These are phyloP conservation scores for Dactylis glomerata DNA, from an alignment of 176 grass and related monocot genomes.

Conservation along the genomic window DNA sequence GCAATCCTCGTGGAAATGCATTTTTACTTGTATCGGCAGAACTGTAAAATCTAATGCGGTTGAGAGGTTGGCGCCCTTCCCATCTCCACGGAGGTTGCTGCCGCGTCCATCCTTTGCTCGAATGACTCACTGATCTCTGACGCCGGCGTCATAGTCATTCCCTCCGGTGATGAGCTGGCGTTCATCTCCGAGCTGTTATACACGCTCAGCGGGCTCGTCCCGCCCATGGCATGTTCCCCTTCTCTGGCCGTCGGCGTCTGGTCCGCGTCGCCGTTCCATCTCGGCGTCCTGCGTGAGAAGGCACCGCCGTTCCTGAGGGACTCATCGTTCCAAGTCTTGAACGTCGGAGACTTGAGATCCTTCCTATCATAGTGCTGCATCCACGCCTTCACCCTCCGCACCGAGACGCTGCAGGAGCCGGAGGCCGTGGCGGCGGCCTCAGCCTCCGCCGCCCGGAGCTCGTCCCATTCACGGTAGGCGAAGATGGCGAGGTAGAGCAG, in stretches of 20 bases:
- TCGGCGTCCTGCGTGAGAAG: background rate
- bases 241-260: background rate
- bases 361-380: constrained; percentile 38
- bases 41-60: background rate
- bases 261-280: background rate
- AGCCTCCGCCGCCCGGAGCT: constrained; percentile 14
- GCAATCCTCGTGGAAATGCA: too few relatives aligned
- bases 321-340: constrained; percentile 21
- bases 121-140: constrained; percentile 2
- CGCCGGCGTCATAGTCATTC: background rate
- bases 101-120: constrained; percentile 22
- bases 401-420: background rate
- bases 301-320: background rate
- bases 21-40: too few relatives aligned
- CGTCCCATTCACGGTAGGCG: constrained; percentile 44
- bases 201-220: constrained; percentile 27
- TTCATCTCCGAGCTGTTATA: constrained; percentile 11
- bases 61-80: background rate
- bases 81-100: constrained; percentile 9
- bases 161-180: background rate
- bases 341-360: constrained; percentile 26
- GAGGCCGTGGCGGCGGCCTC: background rate
- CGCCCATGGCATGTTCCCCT: background rate
- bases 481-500: constrained; percentile 40
- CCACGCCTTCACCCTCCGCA: constrained; percentile 34